A percentile compares a stretch with the other conserved stretches of the same genome.
phyloP scores from a whole-genome alignment of 768 basidiomycete species.

The Calocybe cyanea region DNA sequence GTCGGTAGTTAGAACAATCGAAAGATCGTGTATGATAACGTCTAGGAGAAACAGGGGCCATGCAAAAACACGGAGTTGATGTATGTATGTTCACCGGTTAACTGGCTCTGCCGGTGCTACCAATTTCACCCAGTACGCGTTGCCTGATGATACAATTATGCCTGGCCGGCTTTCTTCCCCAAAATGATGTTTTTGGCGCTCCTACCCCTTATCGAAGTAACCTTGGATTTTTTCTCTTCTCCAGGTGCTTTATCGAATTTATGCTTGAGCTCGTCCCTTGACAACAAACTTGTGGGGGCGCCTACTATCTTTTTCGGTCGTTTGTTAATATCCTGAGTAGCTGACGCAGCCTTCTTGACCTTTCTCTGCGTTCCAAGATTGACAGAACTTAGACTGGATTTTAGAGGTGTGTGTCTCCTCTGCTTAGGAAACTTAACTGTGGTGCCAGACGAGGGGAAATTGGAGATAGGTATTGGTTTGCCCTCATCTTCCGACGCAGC shows the following conservation, averaged over 20 bases:
- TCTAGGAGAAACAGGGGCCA: neutral
- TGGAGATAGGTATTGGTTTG: no score
- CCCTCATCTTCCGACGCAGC: no score
- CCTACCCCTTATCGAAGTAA: constrained; percentile 37
- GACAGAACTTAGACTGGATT: constrained; percentile 1
- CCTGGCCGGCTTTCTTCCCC: constrained; percentile 47
- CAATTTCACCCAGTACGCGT: neutral
- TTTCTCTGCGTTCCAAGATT: constrained; percentile 9
- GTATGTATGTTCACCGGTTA: constrained; percentile 2
- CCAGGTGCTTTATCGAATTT: constrained; percentile 41
- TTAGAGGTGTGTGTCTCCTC: no score
- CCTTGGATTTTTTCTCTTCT: constrained; percentile 57
- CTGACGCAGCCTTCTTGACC: neutral
- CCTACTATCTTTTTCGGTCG: constrained; percentile 7
- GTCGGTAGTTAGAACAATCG: neutral
- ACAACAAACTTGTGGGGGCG: constrained; percentile 19
- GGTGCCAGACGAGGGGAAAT: no score
- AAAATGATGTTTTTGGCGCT: constrained; percentile 53
- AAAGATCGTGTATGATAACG: neutral
- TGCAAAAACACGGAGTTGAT: neutral
- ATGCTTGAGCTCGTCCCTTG: constrained; percentile 47
- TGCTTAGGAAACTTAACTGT: no score
- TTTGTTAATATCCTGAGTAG: constrained; percentile 3
- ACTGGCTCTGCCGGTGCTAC: constrained; percentile 5
- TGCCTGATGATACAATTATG: constrained; percentile 12